phyloP scores from a whole-genome alignment of 2,329 filamentous ascomycete genomes.

The Colletotrichum sp. region DNA sequence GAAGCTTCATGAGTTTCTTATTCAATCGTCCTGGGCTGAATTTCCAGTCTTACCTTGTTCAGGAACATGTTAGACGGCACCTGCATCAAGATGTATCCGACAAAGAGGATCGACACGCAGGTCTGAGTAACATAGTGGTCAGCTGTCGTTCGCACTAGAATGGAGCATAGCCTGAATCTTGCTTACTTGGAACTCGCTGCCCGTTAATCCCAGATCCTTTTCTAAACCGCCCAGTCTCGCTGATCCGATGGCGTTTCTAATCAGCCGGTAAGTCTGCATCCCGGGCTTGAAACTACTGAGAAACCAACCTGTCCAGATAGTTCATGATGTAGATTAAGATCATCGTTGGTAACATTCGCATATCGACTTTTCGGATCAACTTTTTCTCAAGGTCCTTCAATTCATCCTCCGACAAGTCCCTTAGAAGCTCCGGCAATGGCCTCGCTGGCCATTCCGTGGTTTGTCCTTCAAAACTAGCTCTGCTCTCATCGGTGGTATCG shows the following conservation, averaged over 20 bases:
- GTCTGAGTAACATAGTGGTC: neutral
- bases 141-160: neutral
- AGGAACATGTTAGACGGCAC: constrained; percentile 26
- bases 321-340: constrained; percentile 76
- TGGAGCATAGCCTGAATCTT: neutral
- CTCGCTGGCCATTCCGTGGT: neutral
- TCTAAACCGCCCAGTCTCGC: constrained; percentile 55
- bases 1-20: accelerated
- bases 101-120: constrained; percentile 17
- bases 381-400: constrained; percentile 52
- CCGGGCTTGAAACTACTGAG: neutral
- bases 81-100: constrained; percentile 34
- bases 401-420: constrained; percentile 22
- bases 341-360: constrained; percentile 68
- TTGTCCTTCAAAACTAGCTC: neutral
- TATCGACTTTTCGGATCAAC: constrained; percentile 68
- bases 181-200: constrained; percentile 39
- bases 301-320: constrained; percentile 55
- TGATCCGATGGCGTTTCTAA: constrained; percentile 49
- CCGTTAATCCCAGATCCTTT: constrained; percentile 34
- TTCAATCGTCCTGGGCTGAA: accelerated
- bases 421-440: neutral
- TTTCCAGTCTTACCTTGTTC: neutral
- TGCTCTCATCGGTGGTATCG: neutral
- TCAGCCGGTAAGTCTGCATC: neutral